phyloP scores from a whole-genome alignment of 371 early-diverging fungal species.

The Syncephalis fuscata region DNA sequence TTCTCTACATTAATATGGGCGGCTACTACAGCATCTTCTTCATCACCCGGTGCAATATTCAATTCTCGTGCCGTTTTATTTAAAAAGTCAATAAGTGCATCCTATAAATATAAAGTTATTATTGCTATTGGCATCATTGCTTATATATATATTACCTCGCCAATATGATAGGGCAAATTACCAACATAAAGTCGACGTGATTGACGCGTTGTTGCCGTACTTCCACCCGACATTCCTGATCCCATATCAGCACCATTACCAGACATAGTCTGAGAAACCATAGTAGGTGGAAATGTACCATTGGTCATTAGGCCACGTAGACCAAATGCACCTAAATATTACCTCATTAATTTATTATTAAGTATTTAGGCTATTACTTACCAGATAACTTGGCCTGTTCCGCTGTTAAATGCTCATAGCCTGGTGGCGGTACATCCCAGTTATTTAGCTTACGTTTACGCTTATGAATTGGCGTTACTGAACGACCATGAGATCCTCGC shows the following conservation, averaged over 20 bases:
- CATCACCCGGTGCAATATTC: constrained; percentile 32
- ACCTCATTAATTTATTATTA: too few relatives aligned
- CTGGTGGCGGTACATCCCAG: constrained; percentile 90
- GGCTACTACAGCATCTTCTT: constrained; percentile 46
- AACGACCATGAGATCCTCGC: constrained; percentile 17
- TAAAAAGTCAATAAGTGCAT: constrained; percentile 62
- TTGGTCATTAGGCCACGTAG: constrained; percentile 17
- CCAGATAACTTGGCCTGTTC: constrained; percentile 84
- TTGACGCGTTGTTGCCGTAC: constrained; percentile 35
- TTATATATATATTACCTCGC: too few relatives aligned
- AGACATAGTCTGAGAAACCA: constrained; percentile 4
- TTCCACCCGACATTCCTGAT: constrained; percentile 17
- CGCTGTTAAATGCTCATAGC: constrained; percentile 80
- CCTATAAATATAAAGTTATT: not conserved
- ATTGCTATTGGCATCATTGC: too few relatives aligned
- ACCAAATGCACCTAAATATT: constrained; percentile 24
- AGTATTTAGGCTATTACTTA: constrained; percentile 16
- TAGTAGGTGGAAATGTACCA: constrained; percentile 16
- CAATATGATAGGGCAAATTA: constrained; percentile 69
- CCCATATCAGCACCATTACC: constrained; percentile 13
- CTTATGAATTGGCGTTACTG: constrained; percentile 60
- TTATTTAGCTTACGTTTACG: constrained; percentile 60
- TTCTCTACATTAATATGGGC: constrained; percentile 84
- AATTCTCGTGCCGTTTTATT: constrained; percentile 66
- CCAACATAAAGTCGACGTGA: constrained; percentile 82